Evolutionary conservation across 2,329 filamentous ascomycete species (phyloP).

Genomic region (Colletotrichum camelliae): DNA sequence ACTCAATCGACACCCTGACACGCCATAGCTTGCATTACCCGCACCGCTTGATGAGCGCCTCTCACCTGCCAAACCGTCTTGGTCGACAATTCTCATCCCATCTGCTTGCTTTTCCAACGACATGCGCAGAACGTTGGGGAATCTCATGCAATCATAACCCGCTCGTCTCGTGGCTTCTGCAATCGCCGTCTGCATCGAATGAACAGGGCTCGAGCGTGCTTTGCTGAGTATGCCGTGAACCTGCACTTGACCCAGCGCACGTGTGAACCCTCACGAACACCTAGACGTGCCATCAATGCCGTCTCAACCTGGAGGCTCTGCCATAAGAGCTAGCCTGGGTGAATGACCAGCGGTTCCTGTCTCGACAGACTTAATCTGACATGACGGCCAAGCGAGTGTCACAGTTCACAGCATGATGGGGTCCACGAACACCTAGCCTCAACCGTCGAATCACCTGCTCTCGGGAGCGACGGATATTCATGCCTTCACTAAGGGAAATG

Average conservation of each 20-base stretch:
- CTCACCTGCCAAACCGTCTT: not conserved
- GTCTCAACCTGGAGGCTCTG: not conserved
- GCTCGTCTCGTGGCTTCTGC: not conserved
- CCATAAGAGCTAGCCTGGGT: not conserved
- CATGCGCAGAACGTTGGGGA: not conserved
- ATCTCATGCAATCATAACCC: not conserved
- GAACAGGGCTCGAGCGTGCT: not conserved
- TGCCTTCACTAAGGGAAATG: accelerated
- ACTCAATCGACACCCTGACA: not conserved
- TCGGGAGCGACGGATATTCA: not conserved
- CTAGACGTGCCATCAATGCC: not conserved
- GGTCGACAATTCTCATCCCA: not conserved
- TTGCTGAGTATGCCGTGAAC: not conserved
- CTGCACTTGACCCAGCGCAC: not conserved
- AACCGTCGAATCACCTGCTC: not conserved
- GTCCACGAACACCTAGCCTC: not conserved
- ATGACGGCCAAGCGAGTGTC: not conserved
- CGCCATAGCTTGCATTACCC: not conserved
- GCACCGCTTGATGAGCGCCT: not conserved
- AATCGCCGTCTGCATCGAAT: not conserved
- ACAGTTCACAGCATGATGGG: not conserved
- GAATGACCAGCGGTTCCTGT: not conserved
- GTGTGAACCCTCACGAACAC: not conserved
- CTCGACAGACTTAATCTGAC: not conserved
- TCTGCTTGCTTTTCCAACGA: not conserved